A percentile compares a stretch with the other conserved stretches of the same genome.
Conservation (phyloP, 2,329 filamentous ascomycete genomes). For the Ceratocystis cacaofunesta region DNA sequence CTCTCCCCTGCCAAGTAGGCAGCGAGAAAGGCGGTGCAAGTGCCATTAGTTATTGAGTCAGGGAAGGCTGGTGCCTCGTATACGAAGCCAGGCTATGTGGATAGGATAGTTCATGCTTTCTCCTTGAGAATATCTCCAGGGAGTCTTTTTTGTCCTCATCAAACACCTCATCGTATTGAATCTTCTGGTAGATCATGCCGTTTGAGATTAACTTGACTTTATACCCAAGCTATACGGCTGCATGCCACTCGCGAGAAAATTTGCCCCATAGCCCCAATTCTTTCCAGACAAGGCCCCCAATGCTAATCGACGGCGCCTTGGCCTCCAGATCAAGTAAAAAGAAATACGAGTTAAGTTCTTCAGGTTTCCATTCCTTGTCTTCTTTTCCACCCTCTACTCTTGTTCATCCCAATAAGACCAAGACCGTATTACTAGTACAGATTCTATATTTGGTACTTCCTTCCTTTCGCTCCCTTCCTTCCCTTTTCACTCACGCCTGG, state of each 20-base stretch:
- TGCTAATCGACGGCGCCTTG: no score
- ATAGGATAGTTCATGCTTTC: not conserved
- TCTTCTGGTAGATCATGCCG: no score
- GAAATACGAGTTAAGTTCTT: no score
- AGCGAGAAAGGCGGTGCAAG: not conserved
- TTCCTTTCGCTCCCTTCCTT: not conserved
- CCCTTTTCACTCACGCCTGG: not conserved
- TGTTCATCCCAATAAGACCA: not conserved
- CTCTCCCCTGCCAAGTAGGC: not conserved
- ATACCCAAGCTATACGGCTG: no score
- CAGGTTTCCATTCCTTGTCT: no score
- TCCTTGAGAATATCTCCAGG: not conserved
- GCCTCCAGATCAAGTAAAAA: no score
- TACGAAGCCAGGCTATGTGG: not conserved
- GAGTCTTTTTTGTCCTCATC: no score
- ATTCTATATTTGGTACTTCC: not conserved
- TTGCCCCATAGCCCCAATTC: no score
- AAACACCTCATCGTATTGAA: no score
- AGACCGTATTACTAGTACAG: not conserved
- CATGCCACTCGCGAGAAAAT: no score
- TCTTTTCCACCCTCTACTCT: not conserved
- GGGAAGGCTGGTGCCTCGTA: not conserved
- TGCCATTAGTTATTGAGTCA: not conserved
- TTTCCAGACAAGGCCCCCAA: no score
- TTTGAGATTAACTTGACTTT: no score